These are phyloP conservation scores for Exophiala aquamarina DNA, from an alignment of 2,329 filamentous ascomycete genomes.

Conservation along the genomic window DNA sequence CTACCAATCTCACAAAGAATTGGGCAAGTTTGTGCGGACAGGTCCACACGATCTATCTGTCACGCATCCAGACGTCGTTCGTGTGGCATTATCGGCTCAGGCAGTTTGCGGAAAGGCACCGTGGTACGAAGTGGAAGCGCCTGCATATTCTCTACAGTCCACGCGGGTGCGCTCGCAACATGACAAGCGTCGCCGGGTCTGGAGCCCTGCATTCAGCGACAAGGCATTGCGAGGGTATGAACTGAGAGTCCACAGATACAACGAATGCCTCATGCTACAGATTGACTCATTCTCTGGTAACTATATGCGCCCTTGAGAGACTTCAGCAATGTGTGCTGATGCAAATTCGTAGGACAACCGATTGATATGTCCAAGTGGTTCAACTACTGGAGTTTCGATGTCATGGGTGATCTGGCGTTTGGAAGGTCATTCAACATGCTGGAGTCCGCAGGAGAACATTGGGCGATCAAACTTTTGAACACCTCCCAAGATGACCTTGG, in stretches of 20 bases:
- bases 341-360: slow-evolving; percentile 4
- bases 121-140: slow-evolving; percentile 6
- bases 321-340: slow-evolving; percentile 2
- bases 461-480: slow-evolving; percentile 4
- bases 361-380: slow-evolving; percentile 17
- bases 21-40: slow-evolving; percentile 17
- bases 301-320: not conserved
- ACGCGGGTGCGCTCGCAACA: slow-evolving; percentile 9
- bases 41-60: slow-evolving; percentile 13
- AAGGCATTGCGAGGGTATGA: slow-evolving; percentile 12
- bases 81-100: slow-evolving; percentile 1
- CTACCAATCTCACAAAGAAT: slow-evolving; percentile 13
- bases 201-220: slow-evolving; percentile 5
- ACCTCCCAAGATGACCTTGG: not conserved
- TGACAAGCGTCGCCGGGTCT: slow-evolving; percentile 10
- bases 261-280: slow-evolving; percentile 24
- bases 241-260: slow-evolving; percentile 19
- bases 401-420: slow-evolving; percentile 21
- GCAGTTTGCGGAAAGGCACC: slow-evolving; percentile 1
- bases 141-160: slow-evolving; percentile 3
- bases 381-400: slow-evolving; percentile 22
- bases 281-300: slow-evolving; percentile 9
- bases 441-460: slow-evolving; percentile 6
- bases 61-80: slow-evolving; percentile 5
- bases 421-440: slow-evolving; percentile 16